Conservation (phyloP, 177 flowering plant species). For the Tripterygium wilfordii region DNA sequence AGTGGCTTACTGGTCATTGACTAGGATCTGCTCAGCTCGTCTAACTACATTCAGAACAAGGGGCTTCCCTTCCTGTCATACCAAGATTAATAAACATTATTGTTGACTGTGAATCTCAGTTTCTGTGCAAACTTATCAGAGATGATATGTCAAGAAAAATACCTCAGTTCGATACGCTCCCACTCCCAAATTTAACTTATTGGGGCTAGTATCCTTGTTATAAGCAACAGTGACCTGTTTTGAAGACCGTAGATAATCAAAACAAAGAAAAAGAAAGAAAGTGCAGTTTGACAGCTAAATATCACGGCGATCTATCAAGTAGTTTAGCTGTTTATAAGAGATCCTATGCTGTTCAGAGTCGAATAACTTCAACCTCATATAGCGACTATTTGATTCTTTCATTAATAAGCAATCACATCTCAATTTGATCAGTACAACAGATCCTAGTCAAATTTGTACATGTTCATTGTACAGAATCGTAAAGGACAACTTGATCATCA, state of each 20-base stretch:
- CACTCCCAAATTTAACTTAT: slow-evolving; percentile 87
- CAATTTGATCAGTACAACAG: too few relatives aligned
- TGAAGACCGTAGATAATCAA: not conserved
- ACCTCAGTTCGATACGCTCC: slow-evolving; percentile 99
- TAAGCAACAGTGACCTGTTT: slow-evolving; percentile 90
- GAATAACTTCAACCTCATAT: too few relatives aligned
- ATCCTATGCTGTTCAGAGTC: too few relatives aligned
- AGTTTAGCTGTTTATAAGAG: too few relatives aligned
- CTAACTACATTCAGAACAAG: slow-evolving; percentile 91
- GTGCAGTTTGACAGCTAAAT: not conserved
- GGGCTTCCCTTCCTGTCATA: slow-evolving; percentile 88
- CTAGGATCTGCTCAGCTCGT: slow-evolving; percentile 64
- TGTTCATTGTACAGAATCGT: too few relatives aligned
- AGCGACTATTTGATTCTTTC: too few relatives aligned
- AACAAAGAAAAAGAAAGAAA: not conserved
- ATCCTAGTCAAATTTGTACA: too few relatives aligned
- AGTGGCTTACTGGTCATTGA: slow-evolving; percentile 55
- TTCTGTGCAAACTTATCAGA: not conserved
- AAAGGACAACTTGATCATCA: too few relatives aligned
- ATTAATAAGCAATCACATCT: too few relatives aligned
- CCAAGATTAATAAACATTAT: not conserved
- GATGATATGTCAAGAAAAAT: slow-evolving; percentile 1
- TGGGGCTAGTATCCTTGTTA: slow-evolving; percentile 85
- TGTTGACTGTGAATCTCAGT: not conserved
- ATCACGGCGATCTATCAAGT: too few relatives aligned